Evolutionary conservation across 2,329 filamentous ascomycete genomes (phyloP).

Genomic region (Diaporthe sp.): DNA sequence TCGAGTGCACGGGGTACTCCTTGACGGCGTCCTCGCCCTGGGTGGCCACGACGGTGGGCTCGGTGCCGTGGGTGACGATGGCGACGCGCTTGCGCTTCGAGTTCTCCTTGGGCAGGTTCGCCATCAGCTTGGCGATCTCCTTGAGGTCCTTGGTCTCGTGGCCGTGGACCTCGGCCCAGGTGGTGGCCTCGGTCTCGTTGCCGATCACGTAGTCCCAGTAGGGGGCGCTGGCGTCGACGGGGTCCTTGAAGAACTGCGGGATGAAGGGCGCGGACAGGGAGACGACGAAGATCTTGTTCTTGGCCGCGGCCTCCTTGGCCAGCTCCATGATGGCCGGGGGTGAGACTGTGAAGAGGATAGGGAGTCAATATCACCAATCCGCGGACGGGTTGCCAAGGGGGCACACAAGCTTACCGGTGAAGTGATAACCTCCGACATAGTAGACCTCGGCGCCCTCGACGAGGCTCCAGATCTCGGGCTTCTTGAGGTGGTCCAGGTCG

Average conservation of each 20-base stretch:
- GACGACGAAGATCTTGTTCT: constrained; percentile 93
- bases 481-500: constrained; percentile 92
- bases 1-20: constrained; percentile 85
- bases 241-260: constrained; percentile 97
- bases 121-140: constrained; percentile 88
- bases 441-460: constrained; percentile 90
- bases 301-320: constrained; percentile 87
- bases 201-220: constrained; percentile 98
- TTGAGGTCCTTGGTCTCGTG: constrained; percentile 83
- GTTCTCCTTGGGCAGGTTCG: constrained; percentile 94
- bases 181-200: constrained; percentile 94
- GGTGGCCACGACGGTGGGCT: constrained; percentile 87
- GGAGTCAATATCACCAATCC: not conserved
- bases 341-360: constrained; percentile 71
- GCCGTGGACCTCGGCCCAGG: constrained; percentile 87
- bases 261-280: constrained; percentile 97
- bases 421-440: constrained; percentile 97
- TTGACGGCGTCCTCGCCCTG: constrained; percentile 79
- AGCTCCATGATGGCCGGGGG: constrained; percentile 91
- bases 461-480: constrained; percentile 90
- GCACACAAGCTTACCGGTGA: constrained; percentile 72
- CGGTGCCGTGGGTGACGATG: constrained; percentile 95
- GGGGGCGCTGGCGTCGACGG: constrained; percentile 84
- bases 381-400: not conserved
- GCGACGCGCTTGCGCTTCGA: constrained; percentile 84